Conservation (phyloP, 2,329 filamentous ascomycete species). For the Aspergillus hortae region DNA sequence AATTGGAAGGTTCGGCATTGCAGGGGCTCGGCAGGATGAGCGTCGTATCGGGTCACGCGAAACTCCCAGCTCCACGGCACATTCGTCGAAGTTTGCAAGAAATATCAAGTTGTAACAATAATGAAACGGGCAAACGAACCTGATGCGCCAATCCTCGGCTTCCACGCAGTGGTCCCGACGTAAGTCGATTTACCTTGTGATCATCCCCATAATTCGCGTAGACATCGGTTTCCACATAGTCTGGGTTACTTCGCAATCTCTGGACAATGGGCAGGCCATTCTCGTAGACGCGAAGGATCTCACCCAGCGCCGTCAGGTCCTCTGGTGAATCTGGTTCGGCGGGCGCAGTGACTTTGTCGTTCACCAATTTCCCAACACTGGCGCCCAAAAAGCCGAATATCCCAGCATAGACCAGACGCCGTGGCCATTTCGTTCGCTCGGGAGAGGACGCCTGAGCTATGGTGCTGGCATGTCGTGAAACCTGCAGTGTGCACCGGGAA, state of each 20-base stretch:
- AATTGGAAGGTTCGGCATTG: slow-evolving; percentile 7
- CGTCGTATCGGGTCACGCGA: neutral
- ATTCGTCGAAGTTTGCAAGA: neutral
- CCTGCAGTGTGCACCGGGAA: slow-evolving; percentile 8
- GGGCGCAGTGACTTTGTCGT: slow-evolving; percentile 21
- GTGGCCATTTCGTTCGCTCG: slow-evolving; percentile 29
- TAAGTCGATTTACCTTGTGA: slow-evolving; percentile 33
- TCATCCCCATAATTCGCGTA: slow-evolving; percentile 35
- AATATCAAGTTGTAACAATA: neutral
- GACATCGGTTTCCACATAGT: slow-evolving; percentile 38
- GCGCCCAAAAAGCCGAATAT: slow-evolving; percentile 34
- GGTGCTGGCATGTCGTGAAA: slow-evolving; percentile 19
- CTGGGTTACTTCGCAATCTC: slow-evolving; percentile 34
- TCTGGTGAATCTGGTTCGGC: slow-evolving; percentile 31
- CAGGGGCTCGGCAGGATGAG: slow-evolving; percentile 1
- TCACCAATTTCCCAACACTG: slow-evolving; percentile 21
- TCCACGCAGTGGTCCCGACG: slow-evolving; percentile 38
- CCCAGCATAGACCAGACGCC: slow-evolving; percentile 31
- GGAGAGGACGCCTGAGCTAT: slow-evolving; percentile 13
- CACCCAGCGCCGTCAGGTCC: slow-evolving; percentile 27
- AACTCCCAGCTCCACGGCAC: neutral
- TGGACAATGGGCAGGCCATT: slow-evolving; percentile 33
- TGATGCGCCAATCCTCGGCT: slow-evolving; percentile 40
- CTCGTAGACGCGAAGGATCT: slow-evolving; percentile 32
- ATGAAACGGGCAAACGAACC: slow-evolving; percentile 25